Base-by-base conservation (phyloP, 495 filamentous ascomycete genomes). In the Podospora tetraspora region DNA sequence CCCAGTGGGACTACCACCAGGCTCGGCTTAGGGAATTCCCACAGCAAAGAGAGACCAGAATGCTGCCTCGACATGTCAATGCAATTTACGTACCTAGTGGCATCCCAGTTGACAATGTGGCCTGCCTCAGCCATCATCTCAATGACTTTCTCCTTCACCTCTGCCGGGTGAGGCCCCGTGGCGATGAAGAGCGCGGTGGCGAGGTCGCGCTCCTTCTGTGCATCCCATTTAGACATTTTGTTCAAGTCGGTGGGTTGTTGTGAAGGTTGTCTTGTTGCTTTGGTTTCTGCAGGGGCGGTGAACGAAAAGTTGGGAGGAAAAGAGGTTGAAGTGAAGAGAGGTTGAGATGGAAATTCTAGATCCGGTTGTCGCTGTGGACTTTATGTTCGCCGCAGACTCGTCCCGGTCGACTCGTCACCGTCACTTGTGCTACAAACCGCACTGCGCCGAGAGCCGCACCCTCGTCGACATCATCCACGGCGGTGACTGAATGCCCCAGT, bases 31-130 rank as follows among this genome's bases (percentile, higher is more conserved):
- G 16, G 43, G 12, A 19, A 52, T 8, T 52, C 19, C 11, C 32
- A 34, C 32, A 34, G 32, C 10, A 12, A 12, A 34, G 32, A 12
- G 30, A 32, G 30, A 32, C 10, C 30, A 9, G 30, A 32, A 32
- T 27, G 12, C 32, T 43, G 13, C 13, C 13, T 43, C 13, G 37
- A 19, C 4, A 8, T 52, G 19, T 52, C 43, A 30, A 43, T 52
- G 43, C 6, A 8, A n/a, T 52, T 56, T 19, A 63, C 72, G 23
- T 73, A 74, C 73, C 73, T 63, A 3, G 72, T 22, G 3, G 56
- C 22, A n/a, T 73, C 66, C 71, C 70, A 74, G 27, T 12, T 64
- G 59, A 68, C 11, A 6, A 61, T 30, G 6, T 73, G 64, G 43
- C 71, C 73, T 8, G 34, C 30, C 1, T 29, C 22, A 0, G 24